Evolutionary conservation across 2,329 filamentous ascomycete genomes (phyloP).

Genomic region (Nothophoma quercina): DNA sequence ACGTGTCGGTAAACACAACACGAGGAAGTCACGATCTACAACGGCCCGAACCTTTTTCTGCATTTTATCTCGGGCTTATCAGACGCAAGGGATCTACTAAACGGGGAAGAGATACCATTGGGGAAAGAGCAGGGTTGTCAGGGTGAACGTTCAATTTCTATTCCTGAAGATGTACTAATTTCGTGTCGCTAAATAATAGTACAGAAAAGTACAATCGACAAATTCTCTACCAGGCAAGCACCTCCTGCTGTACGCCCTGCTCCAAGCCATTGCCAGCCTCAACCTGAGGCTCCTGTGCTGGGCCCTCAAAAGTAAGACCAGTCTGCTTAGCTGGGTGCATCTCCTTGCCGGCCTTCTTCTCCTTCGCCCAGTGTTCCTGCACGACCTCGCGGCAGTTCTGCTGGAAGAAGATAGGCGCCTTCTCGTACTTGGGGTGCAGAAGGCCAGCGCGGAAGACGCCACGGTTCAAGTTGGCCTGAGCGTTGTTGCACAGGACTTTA

Average conservation of each 20-base stretch:
- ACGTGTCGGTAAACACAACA: neutral
- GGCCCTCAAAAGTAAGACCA: constrained; percentile 55
- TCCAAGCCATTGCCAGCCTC: constrained; percentile 6
- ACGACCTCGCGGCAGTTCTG: constrained; percentile 57
- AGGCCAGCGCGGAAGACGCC: constrained; percentile 68
- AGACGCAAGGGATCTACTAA: too few species aligned
- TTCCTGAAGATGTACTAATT: too few species aligned
- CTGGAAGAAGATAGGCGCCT: constrained; percentile 65
- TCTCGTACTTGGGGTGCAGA: constrained; percentile 66
- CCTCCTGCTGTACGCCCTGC: constrained; percentile 21
- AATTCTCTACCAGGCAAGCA: constrained; percentile 25
- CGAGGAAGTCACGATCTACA: neutral
- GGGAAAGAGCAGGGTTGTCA: too few species aligned
- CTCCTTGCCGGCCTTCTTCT: constrained; percentile 25
- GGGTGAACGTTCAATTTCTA: too few species aligned
- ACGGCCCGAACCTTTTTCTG: neutral
- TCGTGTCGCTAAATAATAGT: neutral
- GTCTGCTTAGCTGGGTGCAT: constrained; percentile 49
- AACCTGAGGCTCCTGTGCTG: constrained; percentile 18
- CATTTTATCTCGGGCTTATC: too few species aligned
- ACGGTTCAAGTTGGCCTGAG: constrained; percentile 66
- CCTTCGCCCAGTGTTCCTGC: constrained; percentile 31
- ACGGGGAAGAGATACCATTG: too few species aligned
- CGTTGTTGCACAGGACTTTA: constrained; percentile 65
- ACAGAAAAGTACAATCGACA: neutral